phyloP scores from a whole-genome alignment of 2,329 filamentous ascomycete genomes.

The Pseudopithomyces maydicus region DNA sequence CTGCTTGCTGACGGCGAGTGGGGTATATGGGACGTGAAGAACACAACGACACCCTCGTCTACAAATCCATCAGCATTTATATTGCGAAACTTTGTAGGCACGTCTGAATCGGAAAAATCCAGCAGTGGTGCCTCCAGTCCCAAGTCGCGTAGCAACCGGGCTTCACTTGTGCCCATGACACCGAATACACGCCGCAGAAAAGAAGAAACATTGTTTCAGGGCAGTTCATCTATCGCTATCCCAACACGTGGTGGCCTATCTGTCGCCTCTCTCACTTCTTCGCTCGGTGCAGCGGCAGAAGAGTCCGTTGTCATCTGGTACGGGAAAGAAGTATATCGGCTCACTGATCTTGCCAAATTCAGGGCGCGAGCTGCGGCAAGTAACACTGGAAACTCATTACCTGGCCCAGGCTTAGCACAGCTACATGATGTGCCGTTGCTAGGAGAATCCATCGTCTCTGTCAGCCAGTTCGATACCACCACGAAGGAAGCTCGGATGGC shows the following conservation, averaged over 20 bases:
- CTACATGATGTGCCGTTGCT: slow-evolving; percentile 48
- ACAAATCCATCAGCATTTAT: slow-evolving; percentile 40
- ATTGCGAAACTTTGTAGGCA: slow-evolving; percentile 31
- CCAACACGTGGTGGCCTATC: slow-evolving; percentile 51
- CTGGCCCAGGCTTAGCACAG: slow-evolving; percentile 48
- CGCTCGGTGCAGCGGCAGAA: slow-evolving; percentile 41
- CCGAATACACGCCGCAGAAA: slow-evolving; percentile 55
- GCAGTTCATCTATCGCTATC: slow-evolving; percentile 38
- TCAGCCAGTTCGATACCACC: slow-evolving; percentile 50
- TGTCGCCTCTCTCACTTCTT: slow-evolving; percentile 38
- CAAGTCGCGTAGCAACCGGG: slow-evolving; percentile 39
- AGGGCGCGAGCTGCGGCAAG: slow-evolving; percentile 49
- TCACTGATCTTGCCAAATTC: slow-evolving; percentile 52
- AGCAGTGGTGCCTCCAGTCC: slow-evolving; percentile 29
- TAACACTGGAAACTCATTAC: slow-evolving; percentile 42
- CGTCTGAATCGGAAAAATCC: slow-evolving; percentile 26
- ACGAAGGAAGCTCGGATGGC: slow-evolving; percentile 49
- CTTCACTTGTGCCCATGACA: slow-evolving; percentile 55
- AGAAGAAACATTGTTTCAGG: slow-evolving; percentile 52
- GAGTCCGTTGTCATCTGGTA: slow-evolving; percentile 56
- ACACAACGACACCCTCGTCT: slow-evolving; percentile 36
- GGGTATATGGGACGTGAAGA: slow-evolving; percentile 57
- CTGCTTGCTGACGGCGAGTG: slow-evolving; percentile 57
- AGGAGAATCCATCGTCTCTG: slow-evolving; percentile 50
- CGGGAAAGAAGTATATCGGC: slow-evolving; percentile 50